Evolutionary conservation across 768 basidiomycete species (phyloP).

Genomic region (Coprinopsis sp.): DNA sequence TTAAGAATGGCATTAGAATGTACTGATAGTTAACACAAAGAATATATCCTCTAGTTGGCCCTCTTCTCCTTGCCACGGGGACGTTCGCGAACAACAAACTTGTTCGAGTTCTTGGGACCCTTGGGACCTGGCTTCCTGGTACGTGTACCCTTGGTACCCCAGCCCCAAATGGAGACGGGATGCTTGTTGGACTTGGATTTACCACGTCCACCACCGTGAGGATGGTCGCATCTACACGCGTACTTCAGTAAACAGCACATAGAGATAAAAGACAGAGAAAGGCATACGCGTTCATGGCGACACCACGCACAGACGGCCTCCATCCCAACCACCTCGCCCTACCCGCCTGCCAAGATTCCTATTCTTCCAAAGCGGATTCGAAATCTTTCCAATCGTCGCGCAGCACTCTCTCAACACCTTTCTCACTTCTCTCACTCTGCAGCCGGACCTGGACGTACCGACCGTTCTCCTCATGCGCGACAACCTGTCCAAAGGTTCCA

Average conservation of each 20-base stretch:
- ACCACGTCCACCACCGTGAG: conserved; percentile 97
- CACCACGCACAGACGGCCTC: conserved; percentile 84
- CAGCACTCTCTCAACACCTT: conserved; percentile 75
- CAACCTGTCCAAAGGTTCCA: conserved; percentile 78
- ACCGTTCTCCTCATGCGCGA: conserved; percentile 68
- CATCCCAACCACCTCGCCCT: conserved; percentile 81
- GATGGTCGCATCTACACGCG: conserved; percentile 69
- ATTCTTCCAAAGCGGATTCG: conserved; percentile 87
- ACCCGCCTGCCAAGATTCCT: conserved; percentile 84
- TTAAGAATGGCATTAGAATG: too few species aligned
- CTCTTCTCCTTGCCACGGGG: conserved; percentile 63
- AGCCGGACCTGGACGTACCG: conserved; percentile 80
- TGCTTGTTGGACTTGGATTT: conserved; percentile 96
- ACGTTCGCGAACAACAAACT: conserved; percentile 82
- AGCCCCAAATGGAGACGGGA: conserved; percentile 89
- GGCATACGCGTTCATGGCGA: conserved; percentile 93
- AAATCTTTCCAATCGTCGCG: conserved; percentile 89
- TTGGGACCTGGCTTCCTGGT: conserved; percentile 91
- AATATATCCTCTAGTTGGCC: conserved; percentile 7
- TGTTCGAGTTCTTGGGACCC: conserved; percentile 86
- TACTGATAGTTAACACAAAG: too few species aligned
- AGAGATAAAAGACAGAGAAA: conserved; percentile 5
- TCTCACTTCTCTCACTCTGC: conserved; percentile 89
- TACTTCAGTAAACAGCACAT: conserved; percentile 3
- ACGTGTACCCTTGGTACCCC: conserved; percentile 87